A percentile compares a stretch with the other conserved stretches of the same genome.
phyloP scores from a whole-genome alignment of 2,329 filamentous ascomycete genomes.

The Cadophora sp. region DNA sequence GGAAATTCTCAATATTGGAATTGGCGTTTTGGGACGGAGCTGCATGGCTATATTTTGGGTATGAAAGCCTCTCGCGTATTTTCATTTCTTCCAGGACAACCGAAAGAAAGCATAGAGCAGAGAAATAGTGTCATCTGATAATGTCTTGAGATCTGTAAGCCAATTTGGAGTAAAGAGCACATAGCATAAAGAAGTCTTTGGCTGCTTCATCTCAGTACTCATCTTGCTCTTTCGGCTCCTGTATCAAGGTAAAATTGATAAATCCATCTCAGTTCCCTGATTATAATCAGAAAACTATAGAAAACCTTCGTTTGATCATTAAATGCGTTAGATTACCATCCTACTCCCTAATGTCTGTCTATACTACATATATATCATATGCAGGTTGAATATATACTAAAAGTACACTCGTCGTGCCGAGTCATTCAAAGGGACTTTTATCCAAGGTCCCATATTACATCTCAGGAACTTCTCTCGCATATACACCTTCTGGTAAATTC shows the following conservation, averaged over 20 bases:
- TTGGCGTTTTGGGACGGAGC: not conserved
- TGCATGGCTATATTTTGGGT: not conserved
- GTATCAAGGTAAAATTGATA: too few species aligned
- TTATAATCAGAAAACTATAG: too few species aligned
- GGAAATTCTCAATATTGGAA: not conserved
- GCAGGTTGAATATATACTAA: conserved; percentile 5
- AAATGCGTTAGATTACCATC: not conserved
- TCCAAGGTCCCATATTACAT: not conserved
- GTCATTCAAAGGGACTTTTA: not conserved
- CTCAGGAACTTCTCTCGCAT: not conserved
- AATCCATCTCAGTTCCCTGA: too few species aligned
- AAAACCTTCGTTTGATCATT: not conserved
- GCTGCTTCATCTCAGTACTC: too few species aligned
- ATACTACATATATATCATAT: conserved; percentile 3
- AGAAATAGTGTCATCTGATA: not conserved
- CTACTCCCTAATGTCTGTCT: not conserved
- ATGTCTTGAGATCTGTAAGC: too few species aligned
- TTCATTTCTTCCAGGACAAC: not conserved
- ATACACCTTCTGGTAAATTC: not conserved
- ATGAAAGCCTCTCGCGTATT: not conserved
- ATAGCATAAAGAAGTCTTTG: too few species aligned
- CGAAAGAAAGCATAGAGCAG: not conserved
- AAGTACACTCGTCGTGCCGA: not conserved
- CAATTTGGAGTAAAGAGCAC: too few species aligned
- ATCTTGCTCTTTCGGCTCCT: too few species aligned